Percentiles rank a stretch among this genome's conserved stretches.
phyloP scores from a whole-genome alignment of 129 eudicot genomes.

The Kitagawia praeruptora region DNA sequence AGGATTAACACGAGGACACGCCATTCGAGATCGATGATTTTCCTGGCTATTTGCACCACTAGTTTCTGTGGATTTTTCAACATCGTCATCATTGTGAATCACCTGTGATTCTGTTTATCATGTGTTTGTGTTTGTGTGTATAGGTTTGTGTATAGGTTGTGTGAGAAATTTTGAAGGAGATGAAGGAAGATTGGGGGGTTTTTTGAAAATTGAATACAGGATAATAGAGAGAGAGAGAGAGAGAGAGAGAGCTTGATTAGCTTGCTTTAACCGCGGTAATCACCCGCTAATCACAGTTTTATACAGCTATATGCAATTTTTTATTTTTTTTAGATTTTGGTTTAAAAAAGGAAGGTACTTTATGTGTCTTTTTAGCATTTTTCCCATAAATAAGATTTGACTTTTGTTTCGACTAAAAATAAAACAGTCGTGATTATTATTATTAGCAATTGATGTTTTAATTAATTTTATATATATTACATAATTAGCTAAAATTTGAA shows the following conservation, averaged over 20 bases:
- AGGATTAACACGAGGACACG: constrained; percentile 31
- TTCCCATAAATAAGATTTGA: background rate
- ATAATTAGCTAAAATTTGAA: background rate
- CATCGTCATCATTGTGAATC: background rate
- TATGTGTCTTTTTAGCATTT: background rate
- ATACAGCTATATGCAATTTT: background rate
- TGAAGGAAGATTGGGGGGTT: background rate
- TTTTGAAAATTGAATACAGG: background rate
- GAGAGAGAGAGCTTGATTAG: background rate
- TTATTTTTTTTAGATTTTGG: background rate
- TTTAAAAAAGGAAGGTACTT: background rate
- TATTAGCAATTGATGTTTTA: background rate
- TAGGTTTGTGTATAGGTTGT: background rate
- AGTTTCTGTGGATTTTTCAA: constrained; percentile 33
- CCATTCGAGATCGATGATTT: constrained; percentile 44
- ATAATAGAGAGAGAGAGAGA: background rate
- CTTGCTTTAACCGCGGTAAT: constrained; percentile 5
- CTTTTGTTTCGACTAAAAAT: background rate
- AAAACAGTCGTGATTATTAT: background rate
- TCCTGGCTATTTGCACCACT: constrained; percentile 28
- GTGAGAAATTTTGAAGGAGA: background rate
- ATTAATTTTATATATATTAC: no score
- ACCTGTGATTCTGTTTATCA: background rate
- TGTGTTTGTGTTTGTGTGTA: background rate
- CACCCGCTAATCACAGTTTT: background rate